Conservation (phyloP, 2,329 filamentous ascomycete species). For the Geosmithia morbida region DNA sequence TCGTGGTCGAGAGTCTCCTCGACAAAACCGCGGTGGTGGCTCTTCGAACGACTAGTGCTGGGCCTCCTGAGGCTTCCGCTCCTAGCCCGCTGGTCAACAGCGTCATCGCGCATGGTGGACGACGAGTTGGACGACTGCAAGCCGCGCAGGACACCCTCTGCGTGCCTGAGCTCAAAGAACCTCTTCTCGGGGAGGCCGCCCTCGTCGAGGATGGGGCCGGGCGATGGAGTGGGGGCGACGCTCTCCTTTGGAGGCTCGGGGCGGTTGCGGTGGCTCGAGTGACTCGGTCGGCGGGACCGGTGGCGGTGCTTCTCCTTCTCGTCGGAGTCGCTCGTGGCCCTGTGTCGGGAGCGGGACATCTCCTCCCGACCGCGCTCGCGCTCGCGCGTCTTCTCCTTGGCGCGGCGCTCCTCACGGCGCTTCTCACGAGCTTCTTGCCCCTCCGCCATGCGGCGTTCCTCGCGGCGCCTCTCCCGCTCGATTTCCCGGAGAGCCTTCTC, state of each 20-base stretch:
- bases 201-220: constrained; percentile 5
- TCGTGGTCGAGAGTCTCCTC: constrained; percentile 11
- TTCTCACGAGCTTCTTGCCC: constrained; percentile 31
- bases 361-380: constrained; percentile 1
- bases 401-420: constrained; percentile 30
- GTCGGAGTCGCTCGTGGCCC: constrained; percentile 1
- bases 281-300: constrained; percentile 26
- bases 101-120: not conserved
- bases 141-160: constrained; percentile 16
- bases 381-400: constrained; percentile 13
- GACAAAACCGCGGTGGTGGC: constrained; percentile 11
- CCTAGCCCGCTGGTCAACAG: constrained; percentile 3
- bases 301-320: constrained; percentile 13
- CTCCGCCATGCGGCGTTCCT: constrained; percentile 23
- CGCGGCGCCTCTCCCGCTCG: constrained; percentile 15
- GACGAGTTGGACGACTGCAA: not conserved
- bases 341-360: not conserved
- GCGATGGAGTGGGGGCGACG: constrained; percentile 12
- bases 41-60: constrained; percentile 14
- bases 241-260: constrained; percentile 9
- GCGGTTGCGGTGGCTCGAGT: constrained; percentile 17
- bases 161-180: constrained; percentile 26
- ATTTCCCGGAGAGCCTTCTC: not conserved
- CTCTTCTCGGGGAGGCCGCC: constrained; percentile 17
- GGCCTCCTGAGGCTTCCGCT: not conserved